Conservation (phyloP, 2,329 filamentous ascomycete genomes). For the Apiospora arundinis region DNA sequence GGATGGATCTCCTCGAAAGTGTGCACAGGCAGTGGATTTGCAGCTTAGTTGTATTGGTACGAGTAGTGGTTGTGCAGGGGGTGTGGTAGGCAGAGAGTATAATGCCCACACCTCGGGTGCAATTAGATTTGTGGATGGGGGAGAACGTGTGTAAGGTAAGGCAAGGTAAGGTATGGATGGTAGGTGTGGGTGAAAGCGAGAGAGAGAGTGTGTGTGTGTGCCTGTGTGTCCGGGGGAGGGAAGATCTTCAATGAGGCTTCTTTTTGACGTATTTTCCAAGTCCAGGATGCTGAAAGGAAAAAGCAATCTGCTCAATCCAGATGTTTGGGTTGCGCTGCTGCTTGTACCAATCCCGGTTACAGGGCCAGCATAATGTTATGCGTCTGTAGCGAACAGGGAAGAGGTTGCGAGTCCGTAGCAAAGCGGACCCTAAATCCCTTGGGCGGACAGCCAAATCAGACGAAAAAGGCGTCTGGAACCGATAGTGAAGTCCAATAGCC, state of each 20-base stretch:
- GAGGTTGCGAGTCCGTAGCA: constrained; percentile 21
- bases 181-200: not conserved
- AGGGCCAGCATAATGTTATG: constrained; percentile 23
- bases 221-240: not conserved
- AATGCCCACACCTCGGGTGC: constrained; percentile 20
- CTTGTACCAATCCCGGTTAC: constrained; percentile 23
- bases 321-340: constrained; percentile 12
- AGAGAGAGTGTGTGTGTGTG: not conserved
- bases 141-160: not conserved
- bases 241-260: constrained; percentile 18
- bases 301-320: constrained; percentile 15
- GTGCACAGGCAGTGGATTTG: constrained; percentile 22
- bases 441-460: constrained; percentile 11
- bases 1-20: constrained; percentile 15
- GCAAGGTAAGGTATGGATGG: not conserved
- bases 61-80: constrained; percentile 20
- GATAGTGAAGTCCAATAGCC: constrained; percentile 15
- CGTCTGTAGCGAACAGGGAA: constrained; percentile 22
- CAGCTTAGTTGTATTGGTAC: constrained; percentile 10
- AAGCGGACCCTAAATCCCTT: constrained; percentile 18
- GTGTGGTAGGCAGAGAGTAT: constrained; percentile 13
- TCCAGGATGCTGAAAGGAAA: not conserved
- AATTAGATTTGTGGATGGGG: constrained; percentile 13
- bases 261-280: constrained; percentile 11
- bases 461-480: constrained; percentile 12